Percentiles rank a stretch among this genome's conserved stretches.
Evolutionary conservation across 441 rosid species (phyloP).

Genomic region (Codiaeum variegatum): DNA sequence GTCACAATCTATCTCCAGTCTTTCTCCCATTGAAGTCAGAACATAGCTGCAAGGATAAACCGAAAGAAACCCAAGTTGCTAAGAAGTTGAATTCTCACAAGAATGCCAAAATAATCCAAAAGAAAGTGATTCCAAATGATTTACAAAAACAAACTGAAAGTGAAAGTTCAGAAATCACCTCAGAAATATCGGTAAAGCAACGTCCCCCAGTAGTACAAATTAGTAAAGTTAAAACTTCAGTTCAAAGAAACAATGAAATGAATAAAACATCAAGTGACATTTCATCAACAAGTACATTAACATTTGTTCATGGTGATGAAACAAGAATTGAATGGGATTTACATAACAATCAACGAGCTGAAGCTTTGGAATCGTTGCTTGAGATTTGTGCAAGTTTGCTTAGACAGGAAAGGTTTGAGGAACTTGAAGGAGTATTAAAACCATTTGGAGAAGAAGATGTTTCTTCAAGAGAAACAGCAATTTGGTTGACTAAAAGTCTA

Average conservation of each 20-base stretch:
- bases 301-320: conserved; percentile 34
- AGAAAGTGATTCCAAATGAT: background rate
- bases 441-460: conserved; percentile 93
- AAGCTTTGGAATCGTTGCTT: conserved; percentile 81
- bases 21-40: conserved; percentile 52
- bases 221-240: conserved; percentile 7
- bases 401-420: conserved; percentile 80
- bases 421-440: conserved; percentile 75
- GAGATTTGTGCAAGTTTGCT: conserved; percentile 86
- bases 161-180: conserved; percentile 9
- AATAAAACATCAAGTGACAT: conserved; percentile 43
- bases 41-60: conserved; percentile 34
- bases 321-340: conserved; percentile 45
- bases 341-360: conserved; percentile 70
- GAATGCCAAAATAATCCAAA: conserved; percentile 12
- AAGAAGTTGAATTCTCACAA: conserved; percentile 19
- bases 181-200: background rate
- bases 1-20: conserved; percentile 50
- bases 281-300: conserved; percentile 43
- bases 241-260: conserved; percentile 15
- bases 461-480: conserved; percentile 95
- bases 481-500: conserved; percentile 90
- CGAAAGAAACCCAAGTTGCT: conserved; percentile 23
- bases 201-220: conserved; percentile 1
- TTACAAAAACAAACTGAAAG: conserved; percentile 5